A percentile compares a stretch with the other conserved stretches of the same genome.
Evolutionary conservation across 306 rosid genomes (phyloP).

Genomic region (Prosopis cineraria): DNA sequence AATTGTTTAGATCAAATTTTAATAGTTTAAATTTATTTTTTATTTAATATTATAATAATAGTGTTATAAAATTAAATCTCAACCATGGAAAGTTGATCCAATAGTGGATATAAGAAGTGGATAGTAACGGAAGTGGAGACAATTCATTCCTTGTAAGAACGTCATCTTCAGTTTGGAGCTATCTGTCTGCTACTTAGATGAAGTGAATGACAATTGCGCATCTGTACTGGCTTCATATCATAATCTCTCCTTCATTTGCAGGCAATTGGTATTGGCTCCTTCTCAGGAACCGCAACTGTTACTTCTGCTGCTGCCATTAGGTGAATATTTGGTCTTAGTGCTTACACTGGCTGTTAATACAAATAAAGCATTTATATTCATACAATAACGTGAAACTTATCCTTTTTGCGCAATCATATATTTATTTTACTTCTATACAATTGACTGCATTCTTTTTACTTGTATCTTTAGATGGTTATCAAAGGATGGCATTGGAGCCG

Average conservation of each 20-base stretch:
- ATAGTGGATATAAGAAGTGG: too few species aligned
- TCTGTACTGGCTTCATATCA: constrained; percentile 12
- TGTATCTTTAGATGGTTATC: constrained; percentile 86
- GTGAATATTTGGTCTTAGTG: constrained; percentile 43
- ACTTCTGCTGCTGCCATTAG: constrained; percentile 98
- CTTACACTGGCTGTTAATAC: neutral
- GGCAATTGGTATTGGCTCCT: constrained; percentile 94
- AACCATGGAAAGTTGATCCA: too few species aligned
- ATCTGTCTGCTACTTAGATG: neutral
- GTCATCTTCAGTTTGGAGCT: constrained; percentile 9
- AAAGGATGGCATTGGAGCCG: constrained; percentile 98
- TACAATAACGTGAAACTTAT: neutral
- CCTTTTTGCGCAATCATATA: constrained; percentile 22
- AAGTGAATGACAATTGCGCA: constrained; percentile 3
- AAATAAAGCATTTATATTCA: neutral
- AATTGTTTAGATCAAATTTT: too few species aligned
- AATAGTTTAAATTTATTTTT: too few species aligned
- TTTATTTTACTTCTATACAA: constrained; percentile 37
- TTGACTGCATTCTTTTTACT: constrained; percentile 50
- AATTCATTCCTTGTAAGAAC: too few species aligned
- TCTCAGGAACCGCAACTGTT: constrained; percentile 88
- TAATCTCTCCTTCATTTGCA: constrained; percentile 39
- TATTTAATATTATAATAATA: too few species aligned
- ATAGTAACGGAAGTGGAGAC: too few species aligned
- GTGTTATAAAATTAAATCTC: too few species aligned